Evolutionary conservation across 192 early-diverging fungal species (phyloP).

Genomic region (Backusella australiensis): DNA sequence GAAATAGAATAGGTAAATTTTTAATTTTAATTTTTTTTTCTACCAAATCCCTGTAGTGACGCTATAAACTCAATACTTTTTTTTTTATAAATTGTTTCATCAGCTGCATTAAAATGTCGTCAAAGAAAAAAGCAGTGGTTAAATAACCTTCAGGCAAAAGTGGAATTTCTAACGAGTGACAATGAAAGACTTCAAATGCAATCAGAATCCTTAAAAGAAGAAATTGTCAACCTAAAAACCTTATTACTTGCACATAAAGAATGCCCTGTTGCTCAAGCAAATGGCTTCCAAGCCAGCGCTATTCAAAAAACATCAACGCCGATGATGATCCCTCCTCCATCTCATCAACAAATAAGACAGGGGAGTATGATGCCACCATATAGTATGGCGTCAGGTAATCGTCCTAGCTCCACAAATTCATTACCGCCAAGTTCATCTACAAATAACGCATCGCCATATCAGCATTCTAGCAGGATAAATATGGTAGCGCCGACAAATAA

Average conservation of each 20-base stretch:
- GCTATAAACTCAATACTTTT: background rate
- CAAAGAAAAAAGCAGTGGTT: constrained; percentile 93
- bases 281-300: constrained; percentile 43
- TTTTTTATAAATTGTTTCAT: background rate
- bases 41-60: background rate
- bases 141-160: constrained; percentile 67
- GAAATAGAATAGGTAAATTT: constrained; percentile 77
- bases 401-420: background rate
- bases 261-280: constrained; percentile 53
- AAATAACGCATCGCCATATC: background rate
- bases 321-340: background rate
- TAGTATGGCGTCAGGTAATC: background rate
- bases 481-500: constrained; percentile 2
- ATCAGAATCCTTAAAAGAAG: constrained; percentile 60
- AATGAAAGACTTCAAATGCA: constrained; percentile 62
- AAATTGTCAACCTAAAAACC: constrained; percentile 72
- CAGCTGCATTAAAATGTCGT: constrained; percentile 88
- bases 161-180: constrained; percentile 56
- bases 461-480: background rate
- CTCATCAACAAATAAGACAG: background rate
- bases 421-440: background rate
- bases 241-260: constrained; percentile 43
- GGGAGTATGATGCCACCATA: background rate
- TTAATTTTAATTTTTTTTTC: background rate
- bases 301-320: constrained; percentile 9